Conservation (phyloP, 2,329 filamentous ascomycete species). For the Colletotrichum sojae region DNA sequence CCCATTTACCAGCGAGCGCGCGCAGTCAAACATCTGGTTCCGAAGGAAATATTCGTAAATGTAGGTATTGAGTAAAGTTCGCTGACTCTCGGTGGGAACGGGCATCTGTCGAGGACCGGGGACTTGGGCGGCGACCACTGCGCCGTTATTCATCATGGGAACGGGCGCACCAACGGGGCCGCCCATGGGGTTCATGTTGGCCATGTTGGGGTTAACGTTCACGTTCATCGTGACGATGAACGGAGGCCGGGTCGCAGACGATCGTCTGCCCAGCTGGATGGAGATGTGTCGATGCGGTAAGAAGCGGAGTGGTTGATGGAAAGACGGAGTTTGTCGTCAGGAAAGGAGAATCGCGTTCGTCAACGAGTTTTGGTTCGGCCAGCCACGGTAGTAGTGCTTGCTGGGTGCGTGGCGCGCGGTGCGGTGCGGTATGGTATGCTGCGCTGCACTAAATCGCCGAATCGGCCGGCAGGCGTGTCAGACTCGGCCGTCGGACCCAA, state of each 20-base stretch:
- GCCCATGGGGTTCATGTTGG: slow-evolving; percentile 78
- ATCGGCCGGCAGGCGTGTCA: slow-evolving; percentile 27
- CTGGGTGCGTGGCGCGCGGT: slow-evolving; percentile 38
- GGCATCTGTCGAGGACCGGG: slow-evolving; percentile 45
- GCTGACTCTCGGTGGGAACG: slow-evolving; percentile 57
- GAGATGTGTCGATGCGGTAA: slow-evolving; percentile 43
- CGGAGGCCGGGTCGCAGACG: slow-evolving; percentile 54
- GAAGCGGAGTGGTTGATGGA: slow-evolving; percentile 15
- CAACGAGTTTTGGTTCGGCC: slow-evolving; percentile 47
- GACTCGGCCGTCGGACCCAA: slow-evolving; percentile 21
- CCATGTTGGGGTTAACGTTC: slow-evolving; percentile 73
- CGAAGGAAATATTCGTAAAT: slow-evolving; percentile 94
- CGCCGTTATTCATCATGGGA: slow-evolving; percentile 77
- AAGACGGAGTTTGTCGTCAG: slow-evolving; percentile 38
- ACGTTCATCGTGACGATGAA: slow-evolving; percentile 65
- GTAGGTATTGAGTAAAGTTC: slow-evolving; percentile 82
- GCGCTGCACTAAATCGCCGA: not conserved
- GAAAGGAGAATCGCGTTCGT: slow-evolving; percentile 41
- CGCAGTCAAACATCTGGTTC: slow-evolving; percentile 86
- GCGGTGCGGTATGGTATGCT: not conserved
- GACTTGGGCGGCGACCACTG: slow-evolving; percentile 49
- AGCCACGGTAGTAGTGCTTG: slow-evolving; percentile 45
- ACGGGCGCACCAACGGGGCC: slow-evolving; percentile 75
- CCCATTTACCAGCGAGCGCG: slow-evolving; percentile 78
- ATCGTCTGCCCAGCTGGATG: slow-evolving; percentile 50